These are phyloP conservation scores for Fusarium lyarnte DNA, from an alignment of 2,329 filamentous ascomycete genomes.

Conservation along the genomic window DNA sequence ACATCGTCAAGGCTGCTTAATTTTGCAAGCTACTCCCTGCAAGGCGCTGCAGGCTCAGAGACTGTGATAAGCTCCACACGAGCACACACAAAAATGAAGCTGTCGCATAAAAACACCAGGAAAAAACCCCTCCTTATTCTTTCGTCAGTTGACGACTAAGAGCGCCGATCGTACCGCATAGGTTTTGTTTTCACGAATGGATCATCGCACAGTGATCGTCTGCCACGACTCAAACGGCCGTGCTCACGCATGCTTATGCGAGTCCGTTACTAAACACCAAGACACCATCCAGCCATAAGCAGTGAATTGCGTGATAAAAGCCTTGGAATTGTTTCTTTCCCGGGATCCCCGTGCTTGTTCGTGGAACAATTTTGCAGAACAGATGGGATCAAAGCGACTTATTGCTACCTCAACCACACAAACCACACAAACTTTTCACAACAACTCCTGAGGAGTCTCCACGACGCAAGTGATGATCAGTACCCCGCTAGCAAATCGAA, in stretches of 20 bases:
- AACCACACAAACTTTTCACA: not conserved
- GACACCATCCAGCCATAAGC: constrained; percentile 18
- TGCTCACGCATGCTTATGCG: constrained; percentile 32
- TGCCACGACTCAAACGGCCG: constrained; percentile 34
- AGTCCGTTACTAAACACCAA: constrained; percentile 9
- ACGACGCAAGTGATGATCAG: constrained; percentile 23
- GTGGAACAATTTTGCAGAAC: not conserved
- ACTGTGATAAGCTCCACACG: constrained; percentile 10
- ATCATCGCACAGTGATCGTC: constrained; percentile 33
- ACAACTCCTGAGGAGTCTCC: not conserved
- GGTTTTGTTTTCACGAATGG: constrained; percentile 22
- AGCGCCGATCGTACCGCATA: constrained; percentile 25
- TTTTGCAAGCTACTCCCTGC: constrained; percentile 4
- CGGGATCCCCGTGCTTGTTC: not conserved
- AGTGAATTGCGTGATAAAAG: not conserved
- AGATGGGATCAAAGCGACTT: not conserved
- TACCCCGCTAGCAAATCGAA: constrained; percentile 25
- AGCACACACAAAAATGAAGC: constrained; percentile 7
- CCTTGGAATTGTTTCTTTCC: not conserved
- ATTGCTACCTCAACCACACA: not conserved
- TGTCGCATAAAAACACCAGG: constrained; percentile 4
- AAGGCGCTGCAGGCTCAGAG: not conserved
- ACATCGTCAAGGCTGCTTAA: constrained; percentile 8
- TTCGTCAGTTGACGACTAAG: constrained; percentile 21
- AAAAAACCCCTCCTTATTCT: constrained; percentile 15